Base-by-base conservation (phyloP, 495 filamentous ascomycete genomes). In the Podospora comata region DNA sequence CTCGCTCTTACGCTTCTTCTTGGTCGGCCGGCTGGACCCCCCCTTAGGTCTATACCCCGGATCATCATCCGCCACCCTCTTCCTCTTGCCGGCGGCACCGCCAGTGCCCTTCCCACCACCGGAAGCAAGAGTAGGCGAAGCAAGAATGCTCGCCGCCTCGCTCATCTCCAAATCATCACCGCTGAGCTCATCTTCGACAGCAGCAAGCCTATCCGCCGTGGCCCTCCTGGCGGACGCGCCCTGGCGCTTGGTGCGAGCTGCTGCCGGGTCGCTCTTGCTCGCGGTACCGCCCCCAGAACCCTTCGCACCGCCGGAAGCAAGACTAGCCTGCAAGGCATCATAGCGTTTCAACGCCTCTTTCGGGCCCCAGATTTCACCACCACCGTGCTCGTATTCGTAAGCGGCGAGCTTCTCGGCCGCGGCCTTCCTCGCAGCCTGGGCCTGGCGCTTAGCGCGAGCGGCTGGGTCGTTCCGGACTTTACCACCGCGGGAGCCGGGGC, bases 31-130 rank as follows among this genome's bases (percentile, higher is more conserved):
- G 65, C 83, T 88, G 0, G 78, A 78, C 2, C 82, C 81, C 0
- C 88, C 88, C 75, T 92, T 92, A 3, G 89, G 88, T 70, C 89
- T 79, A 72, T 92, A 92, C 11, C 87, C 87, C 15, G 82, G 79
- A 74, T 94, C 92, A 23, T 92, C 91, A 34, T 88, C 86, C 44
- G 81, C 76, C 15, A 85, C 84, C 65, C 86, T 84, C 83, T 91
- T 83, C 19, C 78, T 65, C 73, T 80, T 81, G 39, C 39, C 39
- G 9, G 39, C 39, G 2, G 39, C 39, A 48, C 39, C 39, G 39
- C 39, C 39, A 3, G 5, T 16, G 15, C 5, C 39, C 39, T 48
- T 48, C 15, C 6, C 39, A 16, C 77, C 71, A 65, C 75, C 77
- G 74, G 73, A 85, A 73, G 81, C 11, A 64, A 59, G 59, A 60